Evolutionary conservation across 345 rosid species (phyloP).

Genomic region (Syzygium oleosum): DNA sequence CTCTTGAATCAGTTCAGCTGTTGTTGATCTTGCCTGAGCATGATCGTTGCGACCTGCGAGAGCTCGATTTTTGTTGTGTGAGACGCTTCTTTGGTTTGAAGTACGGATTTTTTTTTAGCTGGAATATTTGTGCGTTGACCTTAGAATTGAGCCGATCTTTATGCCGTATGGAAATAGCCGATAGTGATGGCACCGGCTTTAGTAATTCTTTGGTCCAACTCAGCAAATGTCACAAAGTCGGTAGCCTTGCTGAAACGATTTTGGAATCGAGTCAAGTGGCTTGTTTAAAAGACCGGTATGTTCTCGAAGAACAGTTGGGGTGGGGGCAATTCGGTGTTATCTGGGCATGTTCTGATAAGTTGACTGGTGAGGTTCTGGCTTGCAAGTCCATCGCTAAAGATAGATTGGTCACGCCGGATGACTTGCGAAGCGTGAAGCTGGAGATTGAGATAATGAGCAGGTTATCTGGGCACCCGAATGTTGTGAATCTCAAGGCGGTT

Average conservation of each 20-base stretch:
- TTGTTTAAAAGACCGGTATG: conserved; percentile 50
- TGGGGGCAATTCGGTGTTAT: conserved; percentile 83
- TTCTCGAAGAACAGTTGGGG: conserved; percentile 64
- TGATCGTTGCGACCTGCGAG: not conserved
- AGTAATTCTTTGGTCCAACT: conserved; percentile 14
- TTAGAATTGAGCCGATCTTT: not conserved
- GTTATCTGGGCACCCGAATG: conserved; percentile 65
- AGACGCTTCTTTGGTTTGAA: not conserved
- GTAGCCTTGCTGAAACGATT: conserved; percentile 38
- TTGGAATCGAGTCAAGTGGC: conserved; percentile 41
- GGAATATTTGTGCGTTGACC: not conserved
- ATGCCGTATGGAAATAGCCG: conserved; percentile 36
- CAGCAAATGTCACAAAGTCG: conserved; percentile 38
- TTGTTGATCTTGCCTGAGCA: not conserved
- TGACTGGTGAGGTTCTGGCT: conserved; percentile 45
- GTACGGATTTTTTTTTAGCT: not conserved
- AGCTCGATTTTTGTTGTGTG: not conserved
- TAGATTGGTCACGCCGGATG: conserved; percentile 41
- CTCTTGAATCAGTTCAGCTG: not conserved
- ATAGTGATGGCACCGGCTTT: conserved; percentile 6
- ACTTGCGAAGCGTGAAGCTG: conserved; percentile 42
- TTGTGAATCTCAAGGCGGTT: conserved; percentile 57
- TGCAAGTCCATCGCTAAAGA: conserved; percentile 61
- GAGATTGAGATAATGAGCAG: conserved; percentile 65
- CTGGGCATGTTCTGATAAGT: conserved; percentile 56